A percentile compares a stretch with the other conserved stretches of the same genome.
Conservation (phyloP, 2,329 filamentous ascomycete genomes). For the Ceratocystis albifundus region DNA sequence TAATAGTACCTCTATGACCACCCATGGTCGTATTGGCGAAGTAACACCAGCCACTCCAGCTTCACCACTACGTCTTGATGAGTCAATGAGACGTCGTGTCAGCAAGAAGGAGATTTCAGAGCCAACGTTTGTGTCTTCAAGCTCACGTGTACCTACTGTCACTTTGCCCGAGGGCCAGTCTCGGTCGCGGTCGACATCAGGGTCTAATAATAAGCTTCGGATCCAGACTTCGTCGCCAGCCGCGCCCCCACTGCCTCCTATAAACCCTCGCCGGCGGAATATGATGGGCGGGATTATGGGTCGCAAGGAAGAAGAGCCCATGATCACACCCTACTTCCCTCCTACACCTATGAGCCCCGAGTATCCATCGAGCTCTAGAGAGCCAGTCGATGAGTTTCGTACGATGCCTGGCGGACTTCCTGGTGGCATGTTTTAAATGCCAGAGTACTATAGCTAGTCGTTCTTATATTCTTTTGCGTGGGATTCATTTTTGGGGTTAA, state of each 20-base stretch:
- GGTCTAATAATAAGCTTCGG: conserved; percentile 32
- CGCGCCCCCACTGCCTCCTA: conserved; percentile 45
- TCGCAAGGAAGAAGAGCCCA: conserved; percentile 17
- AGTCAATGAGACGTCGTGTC: conserved; percentile 34
- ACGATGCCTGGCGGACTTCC: conserved; percentile 18
- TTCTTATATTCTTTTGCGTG: conserved; percentile 1
- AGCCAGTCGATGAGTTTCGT: conserved; percentile 15
- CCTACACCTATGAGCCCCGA: conserved; percentile 16
- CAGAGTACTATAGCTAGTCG: background rate
- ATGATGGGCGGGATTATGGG: conserved; percentile 30
- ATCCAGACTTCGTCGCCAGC: conserved; percentile 31
- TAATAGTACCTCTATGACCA: conserved; percentile 7
- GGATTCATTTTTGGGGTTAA: background rate
- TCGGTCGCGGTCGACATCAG: conserved; percentile 32
- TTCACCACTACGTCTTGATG: conserved; percentile 30
- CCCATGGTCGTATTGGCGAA: conserved; percentile 26
- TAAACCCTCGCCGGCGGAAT: conserved; percentile 46
- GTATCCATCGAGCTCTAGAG: background rate
- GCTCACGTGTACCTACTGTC: conserved; percentile 36
- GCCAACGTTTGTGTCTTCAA: conserved; percentile 38
- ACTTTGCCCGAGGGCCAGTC: conserved; percentile 31
- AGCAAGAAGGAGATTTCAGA: conserved; percentile 42
- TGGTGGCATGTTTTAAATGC: conserved; percentile 19
- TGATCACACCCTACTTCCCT: conserved; percentile 19
- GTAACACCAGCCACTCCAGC: background rate